Evolutionary conservation across 2,329 filamentous ascomycete genomes (phyloP), one percentile per base, ranked within the genome.

Genomic region (Laburnicola sp.): DNA sequence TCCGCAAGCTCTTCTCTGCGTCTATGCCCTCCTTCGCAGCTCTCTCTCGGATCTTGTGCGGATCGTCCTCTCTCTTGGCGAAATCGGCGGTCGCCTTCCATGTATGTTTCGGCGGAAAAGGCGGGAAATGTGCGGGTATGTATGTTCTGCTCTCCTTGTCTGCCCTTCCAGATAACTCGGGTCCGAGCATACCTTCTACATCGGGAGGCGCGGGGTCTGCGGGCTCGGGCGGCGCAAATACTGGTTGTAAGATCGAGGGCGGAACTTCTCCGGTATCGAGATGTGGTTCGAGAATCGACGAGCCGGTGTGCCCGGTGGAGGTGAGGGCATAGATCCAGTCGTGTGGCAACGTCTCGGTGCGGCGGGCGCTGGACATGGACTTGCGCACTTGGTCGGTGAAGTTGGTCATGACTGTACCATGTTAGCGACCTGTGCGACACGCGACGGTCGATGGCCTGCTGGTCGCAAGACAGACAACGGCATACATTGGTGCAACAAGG

Each of bases 11-110:
- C 61, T 86, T 82, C 66, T 87, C 85, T 6, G 84, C 85, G 53
- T 85, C 69, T 39, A 86, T 79, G 10, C 84, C 84, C 64, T 88
- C 85, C 62, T 86, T 80, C 3, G 84, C 86, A 3, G 84, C 84
- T 50, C 80, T 78, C 63, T 87, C 85, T 32, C 83, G 73, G 40
- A 86, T 82, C 56, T 77, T 79, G 32, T 82, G 75, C 2, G 83
- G 79, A 58, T 87, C 84, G 30, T 75, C 80, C 56, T 86, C 83
- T 52, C 84, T 78, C 34, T 80, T 70, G 1, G 80, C 79, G 54
- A 79, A 85, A 3, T 86, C 80, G 0, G 82, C 75, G 1, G 84
- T 86, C 25, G 79, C 71, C 58, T 80, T 80, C 73, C 84, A 88
- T 1, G 85, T 85, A 66, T 87, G 85, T 63, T 79, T 81, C 43